Evolutionary conservation across 202 grass and related monocot species (phyloP).

Genomic region (Miscanthus sacchariflorus): DNA sequence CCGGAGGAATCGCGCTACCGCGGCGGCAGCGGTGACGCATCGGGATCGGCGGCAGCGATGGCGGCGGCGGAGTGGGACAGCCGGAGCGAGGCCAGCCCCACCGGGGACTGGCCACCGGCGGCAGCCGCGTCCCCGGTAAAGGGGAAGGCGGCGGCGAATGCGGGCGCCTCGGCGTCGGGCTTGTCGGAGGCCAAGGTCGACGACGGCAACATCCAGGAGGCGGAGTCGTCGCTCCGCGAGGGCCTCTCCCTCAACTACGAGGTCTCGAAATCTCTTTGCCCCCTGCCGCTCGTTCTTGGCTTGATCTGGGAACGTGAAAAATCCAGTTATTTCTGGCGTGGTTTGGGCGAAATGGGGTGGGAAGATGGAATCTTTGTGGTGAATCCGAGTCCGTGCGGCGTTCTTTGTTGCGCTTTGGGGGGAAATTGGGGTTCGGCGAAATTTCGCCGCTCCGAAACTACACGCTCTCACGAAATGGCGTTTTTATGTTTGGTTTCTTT

Average conservation of each 20-base stretch:
- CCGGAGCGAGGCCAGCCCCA: constrained; percentile 46
- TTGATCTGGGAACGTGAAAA: constrained; percentile 23
- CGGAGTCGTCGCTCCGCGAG: constrained; percentile 96
- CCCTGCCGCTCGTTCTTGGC: background rate
- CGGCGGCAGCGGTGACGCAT: background rate
- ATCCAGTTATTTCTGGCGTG: background rate
- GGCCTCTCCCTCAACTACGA: constrained; percentile 99
- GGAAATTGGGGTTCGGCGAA: background rate
- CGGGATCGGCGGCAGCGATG: background rate
- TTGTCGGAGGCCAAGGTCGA: constrained; percentile 74
- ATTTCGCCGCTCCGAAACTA: background rate
- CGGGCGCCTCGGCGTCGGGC: constrained; percentile 50
- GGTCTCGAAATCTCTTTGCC: constrained; percentile 45
- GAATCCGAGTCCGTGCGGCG: background rate
- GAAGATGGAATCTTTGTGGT: constrained; percentile 22
- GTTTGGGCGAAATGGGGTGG: constrained; percentile 15
- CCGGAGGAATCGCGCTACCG: constrained; percentile 24
- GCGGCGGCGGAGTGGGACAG: constrained; percentile 46
- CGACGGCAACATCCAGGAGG: constrained; percentile 96
- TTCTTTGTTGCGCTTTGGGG: background rate
- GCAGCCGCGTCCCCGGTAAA: constrained; percentile 63
- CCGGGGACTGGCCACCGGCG: constrained; percentile 21
- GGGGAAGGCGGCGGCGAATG: constrained; percentile 49
- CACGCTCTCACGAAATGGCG: background rate
- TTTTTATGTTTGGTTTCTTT: constrained; percentile 20